Percentiles rank a stretch among this genome's conserved stretches.
phyloP scores from a whole-genome alignment of 345 rosid species.

The Alliaria petiolata region DNA sequence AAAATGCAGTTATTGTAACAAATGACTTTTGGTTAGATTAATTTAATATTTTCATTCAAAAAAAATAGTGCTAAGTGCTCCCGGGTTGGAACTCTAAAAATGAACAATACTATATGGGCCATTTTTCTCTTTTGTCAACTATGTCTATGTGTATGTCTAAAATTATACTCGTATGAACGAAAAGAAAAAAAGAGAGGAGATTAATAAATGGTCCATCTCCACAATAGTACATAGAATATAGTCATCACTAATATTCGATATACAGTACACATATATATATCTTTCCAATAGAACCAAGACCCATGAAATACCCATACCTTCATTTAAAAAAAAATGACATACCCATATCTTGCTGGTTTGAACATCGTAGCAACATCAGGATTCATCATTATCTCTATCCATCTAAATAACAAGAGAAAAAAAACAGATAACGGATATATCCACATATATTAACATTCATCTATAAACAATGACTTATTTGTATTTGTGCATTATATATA shows the following conservation, averaged over 20 bases:
- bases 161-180: background rate
- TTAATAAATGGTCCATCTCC: background rate
- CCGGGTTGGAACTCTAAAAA: background rate
- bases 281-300: background rate
- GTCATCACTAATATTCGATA: too few relatives aligned
- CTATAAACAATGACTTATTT: background rate
- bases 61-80: too few relatives aligned
- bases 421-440: background rate
- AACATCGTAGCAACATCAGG: background rate
- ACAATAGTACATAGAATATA: too few relatives aligned
- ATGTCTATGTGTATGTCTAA: background rate
- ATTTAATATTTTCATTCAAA: too few relatives aligned
- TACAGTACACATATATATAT: background rate
- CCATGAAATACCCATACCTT: constrained; percentile 3
- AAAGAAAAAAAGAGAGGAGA: background rate
- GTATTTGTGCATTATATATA: background rate
- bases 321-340: background rate
- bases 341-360: background rate
- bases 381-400: background rate
- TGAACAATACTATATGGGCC: background rate
- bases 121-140: background rate
- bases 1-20: too few relatives aligned
- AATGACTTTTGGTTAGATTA: too few relatives aligned
- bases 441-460: background rate
- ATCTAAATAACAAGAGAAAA: background rate